phyloP scores from a whole-genome alignment of 2,329 filamentous ascomycete genomes.

The Mariannaea elegans region DNA sequence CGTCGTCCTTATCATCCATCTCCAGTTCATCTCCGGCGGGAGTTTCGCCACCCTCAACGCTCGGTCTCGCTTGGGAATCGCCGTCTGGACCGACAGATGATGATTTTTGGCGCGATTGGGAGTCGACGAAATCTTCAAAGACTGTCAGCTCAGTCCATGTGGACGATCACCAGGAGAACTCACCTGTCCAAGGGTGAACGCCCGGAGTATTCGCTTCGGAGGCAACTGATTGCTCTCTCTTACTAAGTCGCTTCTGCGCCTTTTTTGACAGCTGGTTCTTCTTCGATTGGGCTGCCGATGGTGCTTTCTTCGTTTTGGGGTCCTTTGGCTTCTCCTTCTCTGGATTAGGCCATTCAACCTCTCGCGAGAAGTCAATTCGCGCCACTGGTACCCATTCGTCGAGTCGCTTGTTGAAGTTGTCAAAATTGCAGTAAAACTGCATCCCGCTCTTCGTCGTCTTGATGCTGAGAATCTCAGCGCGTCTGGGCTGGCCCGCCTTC shows the following conservation, averaged over 20 bases:
- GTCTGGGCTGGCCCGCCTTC: slow-evolving; percentile 83
- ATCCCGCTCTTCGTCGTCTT: slow-evolving; percentile 87
- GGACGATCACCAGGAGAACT: not conserved
- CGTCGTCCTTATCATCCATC: slow-evolving; percentile 59
- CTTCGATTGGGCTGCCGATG: slow-evolving; percentile 64
- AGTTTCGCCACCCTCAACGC: slow-evolving; percentile 54
- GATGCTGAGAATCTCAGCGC: slow-evolving; percentile 96
- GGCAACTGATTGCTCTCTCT: slow-evolving; percentile 63
- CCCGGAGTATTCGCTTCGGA: slow-evolving; percentile 62
- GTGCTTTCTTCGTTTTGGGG: slow-evolving; percentile 75
- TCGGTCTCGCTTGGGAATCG: slow-evolving; percentile 55
- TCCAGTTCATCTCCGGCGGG: slow-evolving; percentile 63
- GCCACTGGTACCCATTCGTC: slow-evolving; percentile 87
- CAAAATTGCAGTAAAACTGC: slow-evolving; percentile 96
- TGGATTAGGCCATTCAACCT: slow-evolving; percentile 95
- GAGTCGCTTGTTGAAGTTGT: slow-evolving; percentile 92
- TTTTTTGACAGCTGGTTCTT: slow-evolving; percentile 67
- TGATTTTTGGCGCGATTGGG: slow-evolving; percentile 56
- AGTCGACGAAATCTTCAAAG: slow-evolving; percentile 56
- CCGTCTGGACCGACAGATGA: slow-evolving; percentile 53
- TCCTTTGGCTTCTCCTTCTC: slow-evolving; percentile 85
- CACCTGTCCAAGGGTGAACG: slow-evolving; percentile 58
- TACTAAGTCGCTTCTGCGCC: slow-evolving; percentile 62
- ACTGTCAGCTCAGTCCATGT: not conserved
- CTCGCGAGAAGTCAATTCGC: slow-evolving; percentile 85